Evolutionary conservation across 1,284 basidiomycete species (phyloP).

Genomic region (Cronartium quercuum): DNA sequence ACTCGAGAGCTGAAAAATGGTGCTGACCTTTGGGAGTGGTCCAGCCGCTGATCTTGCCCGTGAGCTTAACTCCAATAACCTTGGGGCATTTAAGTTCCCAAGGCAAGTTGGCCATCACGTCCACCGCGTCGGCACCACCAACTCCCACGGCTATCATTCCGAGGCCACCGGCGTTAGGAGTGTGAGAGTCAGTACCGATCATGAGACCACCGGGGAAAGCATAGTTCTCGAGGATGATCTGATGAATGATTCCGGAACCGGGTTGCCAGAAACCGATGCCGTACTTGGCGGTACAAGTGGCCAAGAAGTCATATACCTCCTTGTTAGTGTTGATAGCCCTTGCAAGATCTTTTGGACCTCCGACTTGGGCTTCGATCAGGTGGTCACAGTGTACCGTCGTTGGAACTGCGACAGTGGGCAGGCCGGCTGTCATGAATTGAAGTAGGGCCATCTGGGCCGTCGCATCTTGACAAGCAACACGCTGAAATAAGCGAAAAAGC

Average conservation of each 20-base stretch:
- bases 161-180: constrained; percentile 96
- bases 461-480: constrained; percentile 99
- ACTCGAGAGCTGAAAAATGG: background rate
- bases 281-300: constrained; percentile 95
- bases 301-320: constrained; percentile 99
- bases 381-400: constrained; percentile 87
- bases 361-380: constrained; percentile 93
- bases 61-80: constrained; percentile 95
- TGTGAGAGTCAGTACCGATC: constrained; percentile 99
- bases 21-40: constrained; percentile 84
- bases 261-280: constrained; percentile 99
- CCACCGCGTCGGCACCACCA: constrained; percentile 97
- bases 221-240: constrained; percentile 98
- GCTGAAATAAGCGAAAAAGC: constrained; percentile 54
- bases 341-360: constrained; percentile 85
- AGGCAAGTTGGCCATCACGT: constrained; percentile 94
- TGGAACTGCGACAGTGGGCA: constrained; percentile 93
- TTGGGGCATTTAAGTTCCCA: constrained; percentile 99
- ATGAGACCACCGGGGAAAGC: constrained; percentile 98
- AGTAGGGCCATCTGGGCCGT: constrained; percentile 98
- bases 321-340: constrained; percentile 91
- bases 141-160: constrained; percentile 99
- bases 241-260: constrained; percentile 78
- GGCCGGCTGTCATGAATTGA: constrained; percentile 99
- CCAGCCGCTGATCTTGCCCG: constrained; percentile 92